Evolutionary conservation across 129 eudicot genomes (phyloP).

Genomic region (Tagetes erecta): DNA sequence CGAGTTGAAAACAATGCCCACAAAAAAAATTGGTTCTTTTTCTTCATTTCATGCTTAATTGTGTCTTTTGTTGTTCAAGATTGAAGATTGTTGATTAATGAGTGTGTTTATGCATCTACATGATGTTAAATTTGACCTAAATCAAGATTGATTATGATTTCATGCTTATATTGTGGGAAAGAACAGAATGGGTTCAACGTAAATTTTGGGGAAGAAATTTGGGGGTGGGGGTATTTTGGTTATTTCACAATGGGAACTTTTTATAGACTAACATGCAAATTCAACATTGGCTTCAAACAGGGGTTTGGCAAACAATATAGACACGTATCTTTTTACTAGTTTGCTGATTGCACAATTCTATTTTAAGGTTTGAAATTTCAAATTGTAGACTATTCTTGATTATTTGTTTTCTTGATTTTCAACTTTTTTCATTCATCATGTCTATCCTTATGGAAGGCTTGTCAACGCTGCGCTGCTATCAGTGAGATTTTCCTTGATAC

Average conservation of each 20-base stretch:
- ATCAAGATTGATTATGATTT: constrained; percentile 17
- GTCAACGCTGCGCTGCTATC: no score
- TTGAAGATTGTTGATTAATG: constrained; percentile 16
- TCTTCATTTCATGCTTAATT: constrained; percentile 8
- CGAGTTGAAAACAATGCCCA: not conserved
- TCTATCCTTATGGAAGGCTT: no score
- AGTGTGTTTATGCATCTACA: not conserved
- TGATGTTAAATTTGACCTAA: not conserved
- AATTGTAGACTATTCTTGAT: constrained; percentile 1
- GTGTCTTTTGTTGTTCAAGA: no score
- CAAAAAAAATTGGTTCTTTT: constrained; percentile 3
- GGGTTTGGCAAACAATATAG: constrained; percentile 10
- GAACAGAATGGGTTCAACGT: not conserved
- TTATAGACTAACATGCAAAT: constrained; percentile 29
- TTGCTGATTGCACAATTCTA: constrained; percentile 20
- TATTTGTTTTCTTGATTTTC: not conserved
- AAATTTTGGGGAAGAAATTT: constrained; percentile 14
- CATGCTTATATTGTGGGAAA: constrained; percentile 9
- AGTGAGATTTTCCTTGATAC: no score
- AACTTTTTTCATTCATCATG: not conserved
- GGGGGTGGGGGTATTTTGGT: constrained; percentile 28
- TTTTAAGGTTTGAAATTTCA: constrained; percentile 12
- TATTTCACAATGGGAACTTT: constrained; percentile 26
- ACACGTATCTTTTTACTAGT: constrained; percentile 29
- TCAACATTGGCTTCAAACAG: constrained; percentile 20